Base-by-base conservation (phyloP, 352 stramenopile species). In the Phytophthora cactorum region DNA sequence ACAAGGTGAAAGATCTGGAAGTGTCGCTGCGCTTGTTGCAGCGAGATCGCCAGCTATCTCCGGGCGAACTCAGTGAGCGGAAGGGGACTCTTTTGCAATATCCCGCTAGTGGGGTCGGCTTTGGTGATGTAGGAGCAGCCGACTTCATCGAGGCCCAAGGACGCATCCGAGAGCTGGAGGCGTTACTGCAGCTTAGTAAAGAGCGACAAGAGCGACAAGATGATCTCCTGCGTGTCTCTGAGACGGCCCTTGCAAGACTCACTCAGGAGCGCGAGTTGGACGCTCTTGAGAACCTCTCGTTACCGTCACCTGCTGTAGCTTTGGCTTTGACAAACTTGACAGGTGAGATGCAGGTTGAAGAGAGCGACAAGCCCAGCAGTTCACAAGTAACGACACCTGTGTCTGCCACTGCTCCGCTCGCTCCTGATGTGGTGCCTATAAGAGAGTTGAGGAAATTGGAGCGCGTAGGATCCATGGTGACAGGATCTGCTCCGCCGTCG, bases 1-100 rank as follows among this genome's bases (percentile, higher is more conserved):
- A 89, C 14, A 89, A 91, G 51, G 79, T 89, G n/a, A 87, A 88
- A 43, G 82, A 91, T 64, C 68, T 91, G 2, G 82, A 89, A 68
- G 82, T 89, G 1, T 88, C 82, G 15, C 56, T 89, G 22, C 81
- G 82, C 14, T 55, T 91, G 15, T 69, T 89, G 54, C 82, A 91
- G 55, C 82, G 84, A 52, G 81, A 89, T 59, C 81, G 82, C 2
- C 74, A 78, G 7, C 52, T 89, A 14, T 91, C 82, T 8, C 80
- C 82, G 12, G 64, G 80, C 5, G 79, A 91, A 45, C 72, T 91
- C 7, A 91, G 81, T 62, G 68, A 84, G 14, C 81, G 81, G 8
- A 91, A 91, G 47, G 81, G 78, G 14, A 85, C 82, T 0, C 82
- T 89, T 11, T 43, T 91, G 12, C 66, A 70, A 2, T 52, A 36